These are phyloP conservation scores for Aspergillus texensis DNA, from an alignment of 2,329 filamentous ascomycete species.

Conservation along the genomic window DNA sequence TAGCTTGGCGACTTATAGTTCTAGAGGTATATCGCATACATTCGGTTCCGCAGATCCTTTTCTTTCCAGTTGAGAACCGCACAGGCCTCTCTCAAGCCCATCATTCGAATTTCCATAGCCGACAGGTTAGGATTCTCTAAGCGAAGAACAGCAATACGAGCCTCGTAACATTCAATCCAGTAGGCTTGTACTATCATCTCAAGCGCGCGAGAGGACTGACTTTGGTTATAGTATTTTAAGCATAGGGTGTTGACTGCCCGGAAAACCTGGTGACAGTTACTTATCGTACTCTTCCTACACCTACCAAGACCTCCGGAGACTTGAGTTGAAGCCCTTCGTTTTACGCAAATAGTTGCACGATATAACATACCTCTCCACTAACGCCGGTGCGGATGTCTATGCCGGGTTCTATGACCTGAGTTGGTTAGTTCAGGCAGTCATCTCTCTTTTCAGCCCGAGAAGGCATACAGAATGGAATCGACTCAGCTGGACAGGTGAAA, in stretches of 20 bases:
- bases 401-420: conserved; percentile 14
- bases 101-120: conserved; percentile 54
- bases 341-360: too few relatives aligned
- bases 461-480: conserved; percentile 18
- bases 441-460: neutral
- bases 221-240: conserved; percentile 42
- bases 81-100: conserved; percentile 57
- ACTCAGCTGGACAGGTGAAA: conserved; percentile 28
- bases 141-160: conserved; percentile 49
- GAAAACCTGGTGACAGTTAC: conserved; percentile 20
- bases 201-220: conserved; percentile 57
- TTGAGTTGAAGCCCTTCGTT: neutral
- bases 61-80: conserved; percentile 59
- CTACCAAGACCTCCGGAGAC: neutral
- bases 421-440: neutral
- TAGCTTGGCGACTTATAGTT: neutral
- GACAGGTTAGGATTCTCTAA: conserved; percentile 46
- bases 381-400: conserved; percentile 22
- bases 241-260: conserved; percentile 26
- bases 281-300: neutral
- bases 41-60: conserved; percentile 57
- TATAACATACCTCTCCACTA: conserved; percentile 19
- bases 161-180: conserved; percentile 60
- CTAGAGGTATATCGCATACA: conserved; percentile 17
- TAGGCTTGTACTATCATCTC: conserved; percentile 62